Percentiles rank a stretch among this genome's conserved stretches.
Conservation (phyloP, 768 basidiomycete genomes). For the Pleurotus cornucopiae region DNA sequence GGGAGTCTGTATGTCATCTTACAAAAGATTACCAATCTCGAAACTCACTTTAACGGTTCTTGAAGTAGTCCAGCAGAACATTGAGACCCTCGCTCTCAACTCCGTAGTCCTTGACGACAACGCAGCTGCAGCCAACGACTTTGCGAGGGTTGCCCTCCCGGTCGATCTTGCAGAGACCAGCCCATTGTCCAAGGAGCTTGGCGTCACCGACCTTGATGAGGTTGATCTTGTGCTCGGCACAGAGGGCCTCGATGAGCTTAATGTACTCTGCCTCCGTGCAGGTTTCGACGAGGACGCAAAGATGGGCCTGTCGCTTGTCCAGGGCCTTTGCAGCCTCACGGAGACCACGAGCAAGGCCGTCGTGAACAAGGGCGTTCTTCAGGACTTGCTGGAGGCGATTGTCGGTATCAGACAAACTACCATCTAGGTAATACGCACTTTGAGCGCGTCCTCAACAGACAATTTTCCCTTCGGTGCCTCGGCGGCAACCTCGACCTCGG, state of each 20-base stretch:
- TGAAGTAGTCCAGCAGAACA: conserved; percentile 95
- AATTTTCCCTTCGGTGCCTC: conserved; percentile 95
- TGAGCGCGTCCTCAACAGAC: conserved; percentile 91
- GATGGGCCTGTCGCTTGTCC: conserved; percentile 97
- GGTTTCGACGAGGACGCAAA: conserved; percentile 98
- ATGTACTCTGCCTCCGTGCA: conserved; percentile 99
- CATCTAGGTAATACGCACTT: conserved; percentile 41
- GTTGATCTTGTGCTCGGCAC: conserved; percentile 99
- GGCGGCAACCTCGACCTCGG: conserved; percentile 76
- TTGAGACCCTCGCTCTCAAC: conserved; percentile 92
- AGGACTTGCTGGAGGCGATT: conserved; percentile 75
- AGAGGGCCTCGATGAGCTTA: conserved; percentile 99
- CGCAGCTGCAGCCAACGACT: conserved; percentile 88
- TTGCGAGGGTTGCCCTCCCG: conserved; percentile 98
- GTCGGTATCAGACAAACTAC: conserved; percentile 4
- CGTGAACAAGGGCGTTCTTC: conserved; percentile 98
- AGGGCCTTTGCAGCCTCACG: conserved; percentile 97
- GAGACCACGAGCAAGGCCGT: conserved; percentile 96
- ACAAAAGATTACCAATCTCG: not conserved
- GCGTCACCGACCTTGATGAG: conserved; percentile 98
- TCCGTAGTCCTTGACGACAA: conserved; percentile 98
- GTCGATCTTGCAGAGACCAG: conserved; percentile 99
- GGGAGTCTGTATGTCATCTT: conserved; percentile 92
- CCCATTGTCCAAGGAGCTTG: conserved; percentile 98
- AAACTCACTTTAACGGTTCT: conserved; percentile 68